Conservation (phyloP, 768 basidiomycete genomes). For the Psilocybe subaeruginosa region DNA sequence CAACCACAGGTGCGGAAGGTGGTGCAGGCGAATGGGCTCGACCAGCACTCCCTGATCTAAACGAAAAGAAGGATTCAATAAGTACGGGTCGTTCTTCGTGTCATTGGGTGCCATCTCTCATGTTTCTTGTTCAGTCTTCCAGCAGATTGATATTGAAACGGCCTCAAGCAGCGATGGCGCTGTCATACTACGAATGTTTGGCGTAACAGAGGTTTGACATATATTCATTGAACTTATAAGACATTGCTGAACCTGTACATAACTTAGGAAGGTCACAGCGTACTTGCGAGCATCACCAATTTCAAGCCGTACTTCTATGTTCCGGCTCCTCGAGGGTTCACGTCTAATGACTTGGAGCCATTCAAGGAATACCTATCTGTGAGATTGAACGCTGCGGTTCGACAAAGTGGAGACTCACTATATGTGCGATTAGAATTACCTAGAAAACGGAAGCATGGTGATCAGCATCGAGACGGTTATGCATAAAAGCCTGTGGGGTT, state of each 20-base stretch:
- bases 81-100: conserved; percentile 43
- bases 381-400: conserved; percentile 25
- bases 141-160: conserved; percentile 93
- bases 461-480: conserved; percentile 58
- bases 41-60: conserved; percentile 55
- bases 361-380: conserved; percentile 81
- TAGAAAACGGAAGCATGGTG: conserved; percentile 41
- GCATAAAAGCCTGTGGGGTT: conserved; percentile 85
- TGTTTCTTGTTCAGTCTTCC: conserved; percentile 67
- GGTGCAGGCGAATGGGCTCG: conserved; percentile 78
- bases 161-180: conserved; percentile 48
- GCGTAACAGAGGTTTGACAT: conserved; percentile 79
- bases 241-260: conserved; percentile 3
- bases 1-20: conserved; percentile 64
- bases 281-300: conserved; percentile 78
- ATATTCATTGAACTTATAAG: background rate
- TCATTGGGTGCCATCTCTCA: background rate
- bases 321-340: conserved; percentile 83
- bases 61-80: conserved; percentile 67
- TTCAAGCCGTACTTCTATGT: conserved; percentile 96
- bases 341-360: conserved; percentile 61
- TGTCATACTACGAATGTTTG: conserved; percentile 73
- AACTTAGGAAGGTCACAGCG: conserved; percentile 80
- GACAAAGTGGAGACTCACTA: background rate
- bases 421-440: conserved; percentile 28